Conservation (phyloP, 768 basidiomycete species). For the Nidularia sp. region DNA sequence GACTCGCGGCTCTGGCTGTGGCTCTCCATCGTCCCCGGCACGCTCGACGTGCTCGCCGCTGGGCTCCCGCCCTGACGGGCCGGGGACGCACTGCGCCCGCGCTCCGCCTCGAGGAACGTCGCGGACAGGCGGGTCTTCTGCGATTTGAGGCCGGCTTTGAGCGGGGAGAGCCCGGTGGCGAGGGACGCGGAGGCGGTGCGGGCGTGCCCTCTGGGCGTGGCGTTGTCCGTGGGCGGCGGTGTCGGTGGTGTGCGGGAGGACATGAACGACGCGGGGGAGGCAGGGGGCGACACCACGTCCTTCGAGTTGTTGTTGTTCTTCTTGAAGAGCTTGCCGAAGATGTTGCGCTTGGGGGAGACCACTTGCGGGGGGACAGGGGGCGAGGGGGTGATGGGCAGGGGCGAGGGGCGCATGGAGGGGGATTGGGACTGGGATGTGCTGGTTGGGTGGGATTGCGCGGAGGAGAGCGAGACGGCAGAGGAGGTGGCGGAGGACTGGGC, state of each 20-base stretch:
- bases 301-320: constrained; percentile 25
- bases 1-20: too few relatives aligned
- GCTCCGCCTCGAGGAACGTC: too few relatives aligned
- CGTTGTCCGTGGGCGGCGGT: neutral
- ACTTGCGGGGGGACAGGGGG: constrained; percentile 14
- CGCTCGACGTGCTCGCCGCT: too few relatives aligned
- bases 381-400: constrained; percentile 7
- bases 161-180: neutral
- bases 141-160: neutral
- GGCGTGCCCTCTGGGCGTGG: constrained; percentile 7
- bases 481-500: constrained; percentile 19
- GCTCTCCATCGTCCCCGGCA: too few relatives aligned
- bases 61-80: too few relatives aligned
- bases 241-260: neutral
- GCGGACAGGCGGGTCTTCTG: too few relatives aligned
- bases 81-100: too few relatives aligned
- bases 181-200: constrained; percentile 10
- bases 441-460: constrained; percentile 6
- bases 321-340: constrained; percentile 74
- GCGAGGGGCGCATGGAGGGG: neutral
- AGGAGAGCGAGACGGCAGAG: constrained; percentile 18
- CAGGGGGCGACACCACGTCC: constrained; percentile 10
- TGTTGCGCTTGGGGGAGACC: constrained; percentile 44
- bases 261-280: neutral
- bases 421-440: neutral